Percentiles rank a stretch among this genome's conserved stretches.
Conservation (phyloP, 2,329 filamentous ascomycete genomes). For the Alternaria solani region DNA sequence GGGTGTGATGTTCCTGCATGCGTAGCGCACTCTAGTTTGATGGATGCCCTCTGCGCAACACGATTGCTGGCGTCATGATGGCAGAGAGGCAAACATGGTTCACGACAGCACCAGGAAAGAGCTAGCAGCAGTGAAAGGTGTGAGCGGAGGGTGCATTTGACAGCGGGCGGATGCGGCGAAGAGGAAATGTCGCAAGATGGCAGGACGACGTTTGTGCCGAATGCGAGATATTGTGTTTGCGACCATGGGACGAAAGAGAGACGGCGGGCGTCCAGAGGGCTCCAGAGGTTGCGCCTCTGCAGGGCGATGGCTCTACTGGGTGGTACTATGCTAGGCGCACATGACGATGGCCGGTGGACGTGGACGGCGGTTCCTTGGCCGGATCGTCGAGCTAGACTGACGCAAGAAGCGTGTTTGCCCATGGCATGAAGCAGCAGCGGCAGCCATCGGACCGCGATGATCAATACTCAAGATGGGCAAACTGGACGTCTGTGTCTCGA, state of each 20-base stretch:
- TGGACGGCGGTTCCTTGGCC: neutral
- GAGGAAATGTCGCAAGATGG: neutral
- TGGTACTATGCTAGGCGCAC: neutral
- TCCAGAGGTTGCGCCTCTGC: slow-evolving; percentile 3
- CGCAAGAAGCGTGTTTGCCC: slow-evolving; percentile 12
- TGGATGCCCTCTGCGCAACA: slow-evolving; percentile 5
- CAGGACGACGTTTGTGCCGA: neutral
- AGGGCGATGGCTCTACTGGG: neutral
- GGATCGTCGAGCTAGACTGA: slow-evolving; percentile 8
- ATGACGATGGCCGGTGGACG: slow-evolving; percentile 8
- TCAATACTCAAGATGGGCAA: slow-evolving; percentile 25
- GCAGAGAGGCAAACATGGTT: neutral
- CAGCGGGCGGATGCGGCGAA: slow-evolving; percentile 12
- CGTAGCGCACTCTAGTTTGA: slow-evolving; percentile 2
- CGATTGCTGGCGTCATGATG: neutral
- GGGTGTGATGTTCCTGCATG: slow-evolving; percentile 22
- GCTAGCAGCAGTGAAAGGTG: neutral
- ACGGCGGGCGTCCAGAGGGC: slow-evolving; percentile 8
- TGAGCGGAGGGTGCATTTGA: slow-evolving; percentile 1
- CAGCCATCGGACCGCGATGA: slow-evolving; percentile 20
- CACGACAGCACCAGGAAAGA: neutral
- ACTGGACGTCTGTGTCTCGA: slow-evolving; percentile 24
- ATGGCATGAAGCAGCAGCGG: slow-evolving; percentile 8
- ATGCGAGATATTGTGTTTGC: neutral
- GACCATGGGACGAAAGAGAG: slow-evolving; percentile 7